Percentiles rank a stretch among this genome's conserved stretches.
These are phyloP conservation scores for Crepidotus variabilis DNA, from an alignment of 768 basidiomycete species.

Conservation along the genomic window DNA sequence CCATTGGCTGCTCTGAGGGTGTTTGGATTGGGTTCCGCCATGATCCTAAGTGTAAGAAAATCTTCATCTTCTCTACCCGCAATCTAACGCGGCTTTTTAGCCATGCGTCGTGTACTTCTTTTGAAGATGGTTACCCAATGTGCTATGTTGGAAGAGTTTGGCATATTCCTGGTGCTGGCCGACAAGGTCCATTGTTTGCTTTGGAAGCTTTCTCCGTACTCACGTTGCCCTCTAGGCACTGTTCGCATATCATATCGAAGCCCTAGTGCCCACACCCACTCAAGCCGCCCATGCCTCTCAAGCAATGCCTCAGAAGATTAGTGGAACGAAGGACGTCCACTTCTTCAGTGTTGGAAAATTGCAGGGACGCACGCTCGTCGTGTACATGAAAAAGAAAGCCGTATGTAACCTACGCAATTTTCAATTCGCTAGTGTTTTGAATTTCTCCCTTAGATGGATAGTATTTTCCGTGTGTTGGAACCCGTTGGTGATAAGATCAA, in stretches of 20 bases:
- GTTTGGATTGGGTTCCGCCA: conserved; percentile 97
- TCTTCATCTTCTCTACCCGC: not conserved
- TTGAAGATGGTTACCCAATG: conserved; percentile 93
- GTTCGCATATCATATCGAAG: conserved; percentile 95
- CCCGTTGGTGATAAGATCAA: conserved; percentile 90
- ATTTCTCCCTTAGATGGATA: conserved; percentile 54
- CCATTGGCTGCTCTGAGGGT: conserved; percentile 93
- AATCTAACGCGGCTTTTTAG: conserved; percentile 31
- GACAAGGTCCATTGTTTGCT: conserved; percentile 59
- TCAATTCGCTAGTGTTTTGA: not conserved
- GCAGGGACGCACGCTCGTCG: conserved; percentile 82
- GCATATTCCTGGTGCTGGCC: conserved; percentile 92
- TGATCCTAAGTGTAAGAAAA: conserved; percentile 71
- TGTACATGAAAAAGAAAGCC: conserved; percentile 96
- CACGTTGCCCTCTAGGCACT: conserved; percentile 50
- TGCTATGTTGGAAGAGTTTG: conserved; percentile 94
- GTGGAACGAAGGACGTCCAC: conserved; percentile 87
- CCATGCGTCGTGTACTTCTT: conserved; percentile 90
- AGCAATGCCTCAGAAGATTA: conserved; percentile 82
- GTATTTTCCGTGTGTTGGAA: conserved; percentile 95
- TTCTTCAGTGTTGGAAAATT: conserved; percentile 94
- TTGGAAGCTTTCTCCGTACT: not conserved
- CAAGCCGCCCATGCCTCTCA: conserved; percentile 64
- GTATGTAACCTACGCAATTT: conserved; percentile 23
- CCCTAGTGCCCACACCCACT: conserved; percentile 85